Percentiles rank a stretch among this genome's conserved stretches.
Conservation (phyloP, 805 yeast species). For the Candida saitoana region DNA sequence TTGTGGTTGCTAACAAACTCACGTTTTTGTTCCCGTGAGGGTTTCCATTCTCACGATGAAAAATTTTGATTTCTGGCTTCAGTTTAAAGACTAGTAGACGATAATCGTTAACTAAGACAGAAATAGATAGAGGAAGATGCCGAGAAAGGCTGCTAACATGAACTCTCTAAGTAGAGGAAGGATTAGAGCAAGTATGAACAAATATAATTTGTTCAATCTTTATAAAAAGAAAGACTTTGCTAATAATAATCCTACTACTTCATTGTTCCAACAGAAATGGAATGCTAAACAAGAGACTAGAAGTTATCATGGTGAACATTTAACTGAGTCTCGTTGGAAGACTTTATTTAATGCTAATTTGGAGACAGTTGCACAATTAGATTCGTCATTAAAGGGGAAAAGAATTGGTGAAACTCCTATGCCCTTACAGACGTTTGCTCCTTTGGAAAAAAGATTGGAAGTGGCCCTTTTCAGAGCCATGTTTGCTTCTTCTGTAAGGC, state of each 20-base stretch:
- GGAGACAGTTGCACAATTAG: conserved; percentile 84
- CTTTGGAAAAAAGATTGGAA: conserved; percentile 83
- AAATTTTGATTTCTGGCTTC: not conserved
- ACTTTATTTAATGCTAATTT: conserved; percentile 63
- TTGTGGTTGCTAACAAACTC: not conserved
- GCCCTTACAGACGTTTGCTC: conserved; percentile 83
- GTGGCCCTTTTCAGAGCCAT: conserved; percentile 85
- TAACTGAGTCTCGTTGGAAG: conserved; percentile 82
- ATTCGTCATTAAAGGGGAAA: conserved; percentile 67
- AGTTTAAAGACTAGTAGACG: not conserved
- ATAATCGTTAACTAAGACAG: not conserved
- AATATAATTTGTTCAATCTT: conserved; percentile 83
- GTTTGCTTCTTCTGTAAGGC: conserved; percentile 91
- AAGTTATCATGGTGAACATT: conserved; percentile 91
- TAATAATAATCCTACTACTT: conserved; percentile 45
- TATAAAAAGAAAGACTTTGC: conserved; percentile 63
- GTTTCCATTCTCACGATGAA: not conserved
- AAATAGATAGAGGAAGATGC: conserved; percentile 37
- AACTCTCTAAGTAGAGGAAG: conserved; percentile 63
- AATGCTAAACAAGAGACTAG: conserved; percentile 85
- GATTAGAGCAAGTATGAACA: conserved; percentile 87
- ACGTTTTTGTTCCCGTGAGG: not conserved
- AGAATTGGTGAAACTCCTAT: conserved; percentile 66
- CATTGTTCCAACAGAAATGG: conserved; percentile 93
- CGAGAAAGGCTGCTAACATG: conserved; percentile 55